Evolutionary conservation across 768 basidiomycete species (phyloP), one percentile per base, ranked within the genome.

Genomic region (Butyriboletus loyo): DNA sequence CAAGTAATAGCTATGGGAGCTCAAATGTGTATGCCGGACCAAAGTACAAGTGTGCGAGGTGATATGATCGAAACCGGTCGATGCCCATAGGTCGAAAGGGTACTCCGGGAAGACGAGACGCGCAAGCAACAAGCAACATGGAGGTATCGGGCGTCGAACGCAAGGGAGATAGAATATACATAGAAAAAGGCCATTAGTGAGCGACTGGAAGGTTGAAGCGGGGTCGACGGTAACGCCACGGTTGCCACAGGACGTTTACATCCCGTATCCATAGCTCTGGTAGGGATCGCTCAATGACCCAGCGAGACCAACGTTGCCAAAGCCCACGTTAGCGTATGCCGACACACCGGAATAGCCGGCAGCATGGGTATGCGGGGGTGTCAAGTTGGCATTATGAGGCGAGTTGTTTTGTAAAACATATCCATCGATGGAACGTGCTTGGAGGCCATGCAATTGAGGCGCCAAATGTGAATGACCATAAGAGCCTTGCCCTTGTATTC

Each of bases 351-450:
- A 77, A 72, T 87, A 88, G 38, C 77, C 77, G 42, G 76, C 73
- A 13, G 69, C 66, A 54, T 84, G 80, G 55, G 74, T 67, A 66
- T 78, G 85, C 30, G 82, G 76, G 37, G 84, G 78, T 25, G 85
- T 78, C 54, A 87, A 61, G 36, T 76, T 80, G 49, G 83, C 77
- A 62, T 79, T 85, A 67, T 89, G 86, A 57, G 76, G 76, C 37
- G 84, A 84, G 60, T 77, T 83, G 65, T 82, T 82, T 70, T 90
- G 89, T 46, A 92, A 75, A 54, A 91, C 87, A 64, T 91, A 91
- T 63, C 84, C 82, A 61, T 92, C 89, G 57, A 92, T 89, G 24
- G 85, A 77, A 55, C 86, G 87, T 15, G 83, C 78, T 65, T 84
- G 86, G 43, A 91, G 68, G 36, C 69, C 67, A 59, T 86, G 86